These are phyloP conservation scores for Trichaptum fuscoviolaceum DNA, from an alignment of 768 basidiomycete genomes.

Conservation along the genomic window DNA sequence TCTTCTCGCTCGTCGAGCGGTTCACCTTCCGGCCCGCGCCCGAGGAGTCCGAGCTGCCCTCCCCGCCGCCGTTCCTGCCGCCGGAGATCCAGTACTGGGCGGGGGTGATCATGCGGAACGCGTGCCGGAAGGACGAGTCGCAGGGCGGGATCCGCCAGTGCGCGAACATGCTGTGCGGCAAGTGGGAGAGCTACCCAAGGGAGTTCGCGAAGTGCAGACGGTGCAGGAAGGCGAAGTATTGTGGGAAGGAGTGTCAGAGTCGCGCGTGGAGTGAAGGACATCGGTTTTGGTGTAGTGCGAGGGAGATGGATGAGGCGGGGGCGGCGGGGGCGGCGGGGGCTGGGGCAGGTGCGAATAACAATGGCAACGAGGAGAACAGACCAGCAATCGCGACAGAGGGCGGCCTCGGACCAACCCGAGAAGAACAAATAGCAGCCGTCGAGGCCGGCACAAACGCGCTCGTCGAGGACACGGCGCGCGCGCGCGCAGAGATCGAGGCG, in stretches of 20 bases:
- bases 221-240: constrained; percentile 98
- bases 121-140: constrained; percentile 94
- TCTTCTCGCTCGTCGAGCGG: constrained; percentile 93
- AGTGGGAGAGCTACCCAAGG: constrained; percentile 88
- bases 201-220: constrained; percentile 97
- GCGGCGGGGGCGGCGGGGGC: constrained; percentile 9
- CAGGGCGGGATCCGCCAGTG: constrained; percentile 94
- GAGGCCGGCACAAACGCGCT: not conserved
- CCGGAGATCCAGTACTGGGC: constrained; percentile 98
- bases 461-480: too few relatives aligned
- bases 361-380: not conserved
- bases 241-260: constrained; percentile 95
- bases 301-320: constrained; percentile 43
- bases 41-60: constrained; percentile 65
- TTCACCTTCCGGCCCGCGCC: constrained; percentile 94
- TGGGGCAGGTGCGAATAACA: constrained; percentile 13
- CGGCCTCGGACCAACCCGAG: too few relatives aligned
- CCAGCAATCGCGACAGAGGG: too few relatives aligned
- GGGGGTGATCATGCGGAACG: constrained; percentile 99
- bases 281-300: constrained; percentile 86
- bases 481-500: too few relatives aligned
- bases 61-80: constrained; percentile 66
- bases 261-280: constrained; percentile 97
- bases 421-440: too few relatives aligned
- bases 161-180: constrained; percentile 96